These are phyloP conservation scores for Curvularia verruculosa DNA, from an alignment of 2,329 filamentous ascomycete species.

Conservation along the genomic window DNA sequence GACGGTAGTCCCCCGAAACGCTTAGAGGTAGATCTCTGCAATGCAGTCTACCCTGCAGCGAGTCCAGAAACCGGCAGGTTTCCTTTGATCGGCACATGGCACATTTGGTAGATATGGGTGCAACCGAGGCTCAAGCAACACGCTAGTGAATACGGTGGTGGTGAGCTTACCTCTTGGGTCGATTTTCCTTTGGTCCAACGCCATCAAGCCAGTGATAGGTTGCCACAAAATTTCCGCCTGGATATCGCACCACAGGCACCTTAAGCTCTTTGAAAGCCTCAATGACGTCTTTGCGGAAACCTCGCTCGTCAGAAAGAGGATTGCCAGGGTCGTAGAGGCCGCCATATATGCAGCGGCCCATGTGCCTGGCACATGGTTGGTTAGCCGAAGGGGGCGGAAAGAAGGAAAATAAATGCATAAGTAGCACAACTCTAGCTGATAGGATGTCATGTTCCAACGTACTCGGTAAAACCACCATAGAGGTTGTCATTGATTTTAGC, in stretches of 20 bases:
- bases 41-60: background rate
- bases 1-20: background rate
- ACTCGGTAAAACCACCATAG: slow-evolving; percentile 87
- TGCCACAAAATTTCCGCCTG: slow-evolving; percentile 82
- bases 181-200: slow-evolving; percentile 72
- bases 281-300: slow-evolving; percentile 81
- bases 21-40: background rate
- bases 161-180: slow-evolving; percentile 60
- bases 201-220: slow-evolving; percentile 88
- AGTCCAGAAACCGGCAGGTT: background rate
- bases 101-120: background rate
- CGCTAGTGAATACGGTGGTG: background rate
- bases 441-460: slow-evolving; percentile 41
- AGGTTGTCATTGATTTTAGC: slow-evolving; percentile 80
- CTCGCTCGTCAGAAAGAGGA: slow-evolving; percentile 72
- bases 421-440: background rate
- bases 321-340: slow-evolving; percentile 82
- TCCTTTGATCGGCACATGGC: background rate
- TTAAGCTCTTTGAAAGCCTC: slow-evolving; percentile 74
- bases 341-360: slow-evolving; percentile 87
- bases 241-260: slow-evolving; percentile 78
- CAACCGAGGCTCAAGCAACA: background rate
- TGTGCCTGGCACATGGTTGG: slow-evolving; percentile 64
- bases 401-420: slow-evolving; percentile 6
- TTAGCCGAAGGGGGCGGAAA: slow-evolving; percentile 27